Base-by-base conservation (phyloP, 441 rosid species). In the Pelargonium fulgidum region DNA sequence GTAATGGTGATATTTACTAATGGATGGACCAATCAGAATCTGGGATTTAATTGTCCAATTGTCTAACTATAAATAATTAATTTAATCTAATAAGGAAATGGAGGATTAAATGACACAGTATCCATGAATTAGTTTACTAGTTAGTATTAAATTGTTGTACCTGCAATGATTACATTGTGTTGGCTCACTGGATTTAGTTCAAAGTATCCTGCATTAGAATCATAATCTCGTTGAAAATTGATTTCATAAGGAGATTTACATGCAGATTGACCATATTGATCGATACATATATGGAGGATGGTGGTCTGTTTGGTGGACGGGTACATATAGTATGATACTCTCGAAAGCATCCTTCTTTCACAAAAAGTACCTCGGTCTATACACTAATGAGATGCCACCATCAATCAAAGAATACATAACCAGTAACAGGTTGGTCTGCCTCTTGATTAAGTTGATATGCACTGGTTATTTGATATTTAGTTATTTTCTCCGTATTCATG, bases 221-320 rank as follows among this genome's bases (percentile, higher is more conserved):
- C 56, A 19, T 62, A 39, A 41, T 20, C 11, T 7, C 52, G 36
- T 29, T 50, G 4, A 16, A 26, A 39, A 19, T 4, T n/a, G 62
- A 64, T 71, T 41, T 62, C 33, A 20, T 6, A 48, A 62, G 13
- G 63, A 33, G 54, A 59, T 77, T 20, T 68, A 66, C 65, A 14
- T 79, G 82, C 90, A 93, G 97, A 80, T 78, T 67, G 88, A 79
- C n/a, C 80, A 81, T 70, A 73, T 12, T 9, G 78, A 78, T 63
- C 74, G 76, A 44, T 91, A 84, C 69, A 72, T 54, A 62, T 93
- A 93, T 81, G 85, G 86, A 29, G 97, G 98, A 65, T 93, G 98
- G 98, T 93, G 98, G 97, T 91, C 98, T 68, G 98, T 93, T 70
- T 93, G 98, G 98, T 91, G 98, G 97, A 86, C 90, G 6, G 98